Conservation (phyloP, 306 rosid species). For the Lablab purpureus region DNA sequence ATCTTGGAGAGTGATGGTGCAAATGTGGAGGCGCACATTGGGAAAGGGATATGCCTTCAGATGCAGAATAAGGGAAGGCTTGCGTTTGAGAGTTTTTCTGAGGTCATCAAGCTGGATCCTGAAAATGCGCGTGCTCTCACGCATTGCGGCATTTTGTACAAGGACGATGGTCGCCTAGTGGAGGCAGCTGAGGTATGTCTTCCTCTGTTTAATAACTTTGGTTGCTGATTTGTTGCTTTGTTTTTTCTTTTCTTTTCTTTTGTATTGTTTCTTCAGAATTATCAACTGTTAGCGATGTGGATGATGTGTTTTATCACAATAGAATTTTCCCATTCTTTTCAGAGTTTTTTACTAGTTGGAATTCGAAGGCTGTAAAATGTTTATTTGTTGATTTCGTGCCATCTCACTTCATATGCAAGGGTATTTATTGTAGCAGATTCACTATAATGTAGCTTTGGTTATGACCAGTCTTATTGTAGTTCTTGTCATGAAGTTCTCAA, state of each 20-base stretch:
- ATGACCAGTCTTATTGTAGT: not conserved
- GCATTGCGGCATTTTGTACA: constrained; percentile 81
- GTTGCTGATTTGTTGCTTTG: not conserved
- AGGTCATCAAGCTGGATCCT: constrained; percentile 77
- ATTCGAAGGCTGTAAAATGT: not conserved
- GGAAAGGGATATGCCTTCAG: constrained; percentile 87
- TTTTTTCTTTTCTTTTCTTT: not conserved
- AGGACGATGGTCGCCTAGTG: constrained; percentile 83
- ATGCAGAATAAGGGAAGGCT: constrained; percentile 83
- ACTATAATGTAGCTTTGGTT: not conserved
- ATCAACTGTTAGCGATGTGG: not conserved
- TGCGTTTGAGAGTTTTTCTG: constrained; percentile 75
- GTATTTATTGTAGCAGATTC: not conserved
- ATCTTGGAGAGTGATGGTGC: constrained; percentile 65
- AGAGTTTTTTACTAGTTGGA: not conserved
- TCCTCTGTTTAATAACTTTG: not conserved
- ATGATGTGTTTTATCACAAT: not conserved
- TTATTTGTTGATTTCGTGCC: not conserved
- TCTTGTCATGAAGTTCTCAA: not conserved
- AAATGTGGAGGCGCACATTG: constrained; percentile 80
- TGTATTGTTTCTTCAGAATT: not conserved
- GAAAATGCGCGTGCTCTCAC: constrained; percentile 80
- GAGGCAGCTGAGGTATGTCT: constrained; percentile 90
- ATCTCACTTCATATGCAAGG: not conserved
- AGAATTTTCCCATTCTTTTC: not conserved